Conservation (phyloP, 768 basidiomycete species). For the Porphyrellus cyaneotinctus region DNA sequence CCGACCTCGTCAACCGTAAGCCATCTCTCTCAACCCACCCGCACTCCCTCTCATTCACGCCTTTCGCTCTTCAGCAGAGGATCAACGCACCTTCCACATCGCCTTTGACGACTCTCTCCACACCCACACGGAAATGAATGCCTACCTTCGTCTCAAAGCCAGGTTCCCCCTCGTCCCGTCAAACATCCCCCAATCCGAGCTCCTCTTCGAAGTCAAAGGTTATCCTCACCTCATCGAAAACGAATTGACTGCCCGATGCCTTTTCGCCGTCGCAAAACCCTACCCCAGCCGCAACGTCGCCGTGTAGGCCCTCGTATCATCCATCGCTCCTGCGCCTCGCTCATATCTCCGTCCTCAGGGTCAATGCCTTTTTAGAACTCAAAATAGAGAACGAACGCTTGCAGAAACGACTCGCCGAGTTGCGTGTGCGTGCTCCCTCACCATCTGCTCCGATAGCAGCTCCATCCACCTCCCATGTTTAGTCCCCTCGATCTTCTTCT, state of each 20-base stretch:
- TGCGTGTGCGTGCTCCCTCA: conserved; percentile 29
- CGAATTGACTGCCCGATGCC: conserved; percentile 46
- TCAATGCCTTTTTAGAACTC: conserved; percentile 74
- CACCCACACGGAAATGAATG: conserved; percentile 46
- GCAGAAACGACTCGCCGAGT: conserved; percentile 52
- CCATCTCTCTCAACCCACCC: conserved; percentile 11
- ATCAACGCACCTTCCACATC: conserved; percentile 42
- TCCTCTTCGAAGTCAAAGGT: conserved; percentile 71
- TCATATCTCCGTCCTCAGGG: conserved; percentile 37
- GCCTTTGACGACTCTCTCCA: conserved; percentile 55
- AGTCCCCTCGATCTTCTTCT: conserved; percentile 28
- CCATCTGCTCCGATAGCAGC: conserved; percentile 13
- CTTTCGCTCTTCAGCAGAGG: conserved; percentile 44
- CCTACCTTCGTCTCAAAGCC: conserved; percentile 58
- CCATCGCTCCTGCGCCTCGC: not conserved
- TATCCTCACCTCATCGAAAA: conserved; percentile 48
- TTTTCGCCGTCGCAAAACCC: conserved; percentile 73
- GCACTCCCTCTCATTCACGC: not conserved
- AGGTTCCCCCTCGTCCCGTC: conserved; percentile 32
- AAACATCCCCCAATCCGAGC: conserved; percentile 37
- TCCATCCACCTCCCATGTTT: conserved; percentile 22
- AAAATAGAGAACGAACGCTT: conserved; percentile 85
- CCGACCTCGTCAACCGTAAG: conserved; percentile 61
- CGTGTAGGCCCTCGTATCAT: conserved; percentile 38
- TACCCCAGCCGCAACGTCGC: conserved; percentile 72